Base-by-base conservation (phyloP, 257 asterid genomes). In the Sherardia arvensis region DNA sequence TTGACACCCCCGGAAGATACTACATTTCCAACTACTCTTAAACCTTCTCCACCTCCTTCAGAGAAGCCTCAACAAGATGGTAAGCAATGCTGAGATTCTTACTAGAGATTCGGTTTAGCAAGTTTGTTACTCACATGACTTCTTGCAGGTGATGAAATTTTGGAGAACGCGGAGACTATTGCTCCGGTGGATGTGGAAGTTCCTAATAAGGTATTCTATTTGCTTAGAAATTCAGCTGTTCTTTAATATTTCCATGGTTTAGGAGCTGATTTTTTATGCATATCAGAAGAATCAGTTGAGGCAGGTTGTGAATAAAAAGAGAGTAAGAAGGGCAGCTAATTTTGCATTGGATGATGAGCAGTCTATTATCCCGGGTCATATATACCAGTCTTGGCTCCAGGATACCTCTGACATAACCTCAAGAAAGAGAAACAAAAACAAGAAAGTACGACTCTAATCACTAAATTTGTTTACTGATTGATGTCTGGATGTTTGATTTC, bases 361-460 rank as follows among this genome's bases (percentile, higher is more conserved):
- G 74, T 84, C 78, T 51, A 78, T 92, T 69, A 84, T 92, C 68
- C 83, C 95, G 51, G 90, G 96, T 78, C 85, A 76, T 17, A 67
- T 76, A 53, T 92, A 85, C 83, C 94, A 89, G 71, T 76, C 84
- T 54, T 92, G 99, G 99, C 97, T 92, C 63, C 80, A 71, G 59
- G 63, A 73, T 72, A 55, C 88, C 60, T 78, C 90, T 60, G 91
- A 84, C 70, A 72, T 87, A 58, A 62, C 76, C 73, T 70, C 86
- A 61, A 73, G 76, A 65, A 75, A 87, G 79, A 79, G 79, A 78
- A 82, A 76, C 69, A 73, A 76, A 77, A 85, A 74, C 67, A 73
- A 77, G 59, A 78, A 81, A 83, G 95, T 83, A 68, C 49, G 66
- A 60, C 64, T 23, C 69, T 56, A 45, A 53, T 21, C 64, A 48